Evolutionary conservation across 371 early-diverging fungal species (phyloP), one percentile per base, ranked within the genome.

Genomic region (Rhizomucor pusillus): DNA sequence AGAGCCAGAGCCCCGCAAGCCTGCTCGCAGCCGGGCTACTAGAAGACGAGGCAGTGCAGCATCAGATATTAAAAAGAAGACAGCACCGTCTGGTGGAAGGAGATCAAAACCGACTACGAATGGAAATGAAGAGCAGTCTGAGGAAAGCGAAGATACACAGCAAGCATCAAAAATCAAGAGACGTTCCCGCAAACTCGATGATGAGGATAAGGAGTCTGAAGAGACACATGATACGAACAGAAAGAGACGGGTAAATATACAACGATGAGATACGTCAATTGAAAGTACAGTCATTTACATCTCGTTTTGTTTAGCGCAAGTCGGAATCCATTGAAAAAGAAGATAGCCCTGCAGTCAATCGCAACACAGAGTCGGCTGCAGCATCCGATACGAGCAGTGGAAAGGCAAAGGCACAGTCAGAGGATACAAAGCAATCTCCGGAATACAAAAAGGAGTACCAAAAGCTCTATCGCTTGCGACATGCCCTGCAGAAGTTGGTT

Each of bases 401-500:
- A 41, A 47, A 52, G 40, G 51, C 40, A 2, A 33, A 19, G 11
- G 36, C 41, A 4, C 36, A 45, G 41, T 45, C 24, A 12, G 19
- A 37, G 19, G 50, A 57, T 14, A 13, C 37, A 11, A 18, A 59
- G 16, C 54, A 66, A 34, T 52, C 64, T 11, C 56, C 57, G 40
- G 73, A 62, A 33, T 54, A 53, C 24, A 14, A 47, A 24, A 36
- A 46, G 29, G 53, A 67, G 50, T 66, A 56, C 50, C 71, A 67
- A 45, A 59, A 67, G 44, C 50, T 73, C n/a, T 73, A 77, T 54
- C 62, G 60, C 33, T 48, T 71, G 35, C 60, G 77, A 59, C 78
- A 73, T 46, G 66, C 56, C 40, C 50, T 77, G 54, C 78, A 77
- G 45, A 65, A 67, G 23, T 44, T 77, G 46, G 73, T 77, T 23